Evolutionary conservation across 768 basidiomycete species (phyloP).

Genomic region (Rhodotorula taiwanensis): DNA sequence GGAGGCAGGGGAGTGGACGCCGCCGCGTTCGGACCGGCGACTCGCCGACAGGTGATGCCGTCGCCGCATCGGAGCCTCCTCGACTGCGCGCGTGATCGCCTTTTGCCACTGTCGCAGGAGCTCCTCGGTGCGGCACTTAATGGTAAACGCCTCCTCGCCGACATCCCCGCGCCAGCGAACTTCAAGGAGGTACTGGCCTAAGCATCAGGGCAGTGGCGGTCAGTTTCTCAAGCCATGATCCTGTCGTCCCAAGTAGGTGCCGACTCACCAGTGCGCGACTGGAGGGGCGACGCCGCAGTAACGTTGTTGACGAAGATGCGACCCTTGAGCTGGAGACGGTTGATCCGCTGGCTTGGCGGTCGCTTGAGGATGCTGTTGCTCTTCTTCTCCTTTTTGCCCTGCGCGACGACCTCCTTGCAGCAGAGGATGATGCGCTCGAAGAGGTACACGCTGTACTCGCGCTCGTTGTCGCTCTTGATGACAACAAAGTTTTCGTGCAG

Average conservation of each 20-base stretch:
- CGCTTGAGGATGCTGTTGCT: slow-evolving; percentile 86
- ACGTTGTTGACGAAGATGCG: slow-evolving; percentile 96
- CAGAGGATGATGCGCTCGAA: slow-evolving; percentile 99
- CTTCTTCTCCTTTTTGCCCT: slow-evolving; percentile 64
- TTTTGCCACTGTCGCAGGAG: slow-evolving; percentile 88
- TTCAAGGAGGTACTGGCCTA: slow-evolving; percentile 66
- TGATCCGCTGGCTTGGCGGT: slow-evolving; percentile 50
- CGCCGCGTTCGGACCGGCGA: slow-evolving; percentile 28
- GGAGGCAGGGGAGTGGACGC: slow-evolving; percentile 22
- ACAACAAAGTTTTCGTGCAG: slow-evolving; percentile 94
- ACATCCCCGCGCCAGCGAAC: slow-evolving; percentile 95
- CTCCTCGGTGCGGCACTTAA: slow-evolving; percentile 87
- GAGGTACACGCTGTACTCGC: slow-evolving; percentile 96
- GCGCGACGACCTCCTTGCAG: slow-evolving; percentile 81
- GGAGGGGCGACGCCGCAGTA: slow-evolving; percentile 66
- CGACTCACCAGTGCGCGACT: slow-evolving; percentile 57
- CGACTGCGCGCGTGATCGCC: slow-evolving; percentile 78
- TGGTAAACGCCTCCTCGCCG: slow-evolving; percentile 84
- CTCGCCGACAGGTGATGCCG: slow-evolving; percentile 28
- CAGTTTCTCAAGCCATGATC: too few relatives aligned
- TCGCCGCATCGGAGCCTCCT: slow-evolving; percentile 44
- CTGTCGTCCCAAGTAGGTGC: too few relatives aligned
- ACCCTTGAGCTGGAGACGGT: slow-evolving; percentile 74
- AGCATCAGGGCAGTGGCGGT: slow-evolving; percentile 15
- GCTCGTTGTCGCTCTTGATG: slow-evolving; percentile 89